A percentile compares a stretch with the other conserved stretches of the same genome.
phyloP scores from a whole-genome alignment of 1,139 yeast species.

The Debaryomyces subglobosus region DNA sequence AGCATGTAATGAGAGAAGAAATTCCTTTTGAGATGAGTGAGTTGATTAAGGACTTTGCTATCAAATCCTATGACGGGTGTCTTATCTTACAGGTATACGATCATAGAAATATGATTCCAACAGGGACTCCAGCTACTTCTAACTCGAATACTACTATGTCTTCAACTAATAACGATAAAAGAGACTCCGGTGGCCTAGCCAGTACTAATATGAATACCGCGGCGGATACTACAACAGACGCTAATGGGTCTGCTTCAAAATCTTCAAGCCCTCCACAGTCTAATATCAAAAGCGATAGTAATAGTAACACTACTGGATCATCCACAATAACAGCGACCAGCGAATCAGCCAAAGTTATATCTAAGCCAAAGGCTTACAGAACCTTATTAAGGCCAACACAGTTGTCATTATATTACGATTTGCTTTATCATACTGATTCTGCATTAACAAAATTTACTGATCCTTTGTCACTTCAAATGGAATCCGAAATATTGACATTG shows the following conservation, averaged over 20 bases:
- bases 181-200: not conserved
- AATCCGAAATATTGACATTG: slow-evolving; percentile 77
- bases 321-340: slow-evolving; percentile 1
- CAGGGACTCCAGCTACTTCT: slow-evolving; percentile 10
- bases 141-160: slow-evolving; percentile 5
- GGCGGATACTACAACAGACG: not conserved
- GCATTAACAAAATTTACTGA: slow-evolving; percentile 79
- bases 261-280: slow-evolving; percentile 10
- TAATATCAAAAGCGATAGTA: not conserved
- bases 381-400: slow-evolving; percentile 82
- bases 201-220: slow-evolving; percentile 9
- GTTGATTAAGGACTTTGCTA: slow-evolving; percentile 81
- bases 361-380: slow-evolving; percentile 69
- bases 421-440: slow-evolving; percentile 80
- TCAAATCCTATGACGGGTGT: slow-evolving; percentile 86
- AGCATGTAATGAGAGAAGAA: slow-evolving; percentile 76
- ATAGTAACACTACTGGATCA: not conserved
- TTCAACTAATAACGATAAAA: not conserved
- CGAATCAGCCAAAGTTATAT: slow-evolving; percentile 14
- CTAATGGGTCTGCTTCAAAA: slow-evolving; percentile 7
- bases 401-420: slow-evolving; percentile 79
- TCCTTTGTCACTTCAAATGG: slow-evolving; percentile 73
- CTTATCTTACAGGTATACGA: slow-evolving; percentile 82
- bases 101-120: slow-evolving; percentile 50
- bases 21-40: slow-evolving; percentile 91